These are phyloP conservation scores for Rhododendron kiyosumense DNA, from an alignment of 148 eudicot species.

Conservation along the genomic window DNA sequence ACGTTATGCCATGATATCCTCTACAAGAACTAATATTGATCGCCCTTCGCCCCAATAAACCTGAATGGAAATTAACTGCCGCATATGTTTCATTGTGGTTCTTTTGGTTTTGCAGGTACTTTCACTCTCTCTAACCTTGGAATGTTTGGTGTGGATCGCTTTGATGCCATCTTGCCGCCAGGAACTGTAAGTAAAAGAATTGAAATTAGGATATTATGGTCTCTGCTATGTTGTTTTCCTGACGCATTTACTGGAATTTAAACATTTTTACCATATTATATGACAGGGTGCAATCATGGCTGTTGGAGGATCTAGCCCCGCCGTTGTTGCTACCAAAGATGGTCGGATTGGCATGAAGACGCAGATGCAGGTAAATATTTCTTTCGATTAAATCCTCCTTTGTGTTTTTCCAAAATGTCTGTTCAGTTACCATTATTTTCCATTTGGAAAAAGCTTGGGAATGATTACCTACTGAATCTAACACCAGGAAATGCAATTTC, in stretches of 20 bases:
- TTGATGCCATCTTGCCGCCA: slow-evolving; percentile 97
- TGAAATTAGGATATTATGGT: background rate
- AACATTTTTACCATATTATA: background rate
- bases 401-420: background rate
- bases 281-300: slow-evolving; percentile 92
- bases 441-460: background rate
- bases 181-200: slow-evolving; percentile 69
- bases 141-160: slow-evolving; percentile 93
- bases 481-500: background rate
- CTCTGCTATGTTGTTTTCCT: background rate
- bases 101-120: slow-evolving; percentile 56
- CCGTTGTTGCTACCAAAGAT: slow-evolving; percentile 83
- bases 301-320: slow-evolving; percentile 88
- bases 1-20: background rate
- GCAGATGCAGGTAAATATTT: slow-evolving; percentile 73
- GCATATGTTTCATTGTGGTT: background rate
- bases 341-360: slow-evolving; percentile 90
- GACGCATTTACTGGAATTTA: background rate
- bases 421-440: background rate
- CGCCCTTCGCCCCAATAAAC: background rate
- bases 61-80: background rate
- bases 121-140: slow-evolving; percentile 95
- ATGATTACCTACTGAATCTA: background rate
- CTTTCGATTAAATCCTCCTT: background rate
- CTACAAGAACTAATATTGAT: background rate